Evolutionary conservation across 192 early-diverging fungal genomes (phyloP).

Genomic region (Coemansia nantahalensis): DNA sequence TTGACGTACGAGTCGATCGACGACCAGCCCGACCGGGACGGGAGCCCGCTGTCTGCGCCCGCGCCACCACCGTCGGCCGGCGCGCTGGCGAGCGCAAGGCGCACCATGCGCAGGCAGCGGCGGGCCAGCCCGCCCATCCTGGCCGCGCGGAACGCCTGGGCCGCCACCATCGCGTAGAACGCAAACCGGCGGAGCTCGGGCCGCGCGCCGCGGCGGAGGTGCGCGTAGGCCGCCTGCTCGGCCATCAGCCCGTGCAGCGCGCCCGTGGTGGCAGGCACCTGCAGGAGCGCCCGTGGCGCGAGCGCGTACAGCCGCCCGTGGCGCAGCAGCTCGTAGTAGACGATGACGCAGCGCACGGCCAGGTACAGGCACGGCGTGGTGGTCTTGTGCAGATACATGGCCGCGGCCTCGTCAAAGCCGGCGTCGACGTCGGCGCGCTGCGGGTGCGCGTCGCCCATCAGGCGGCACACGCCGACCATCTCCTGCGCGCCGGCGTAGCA

Average conservation of each 20-base stretch:
- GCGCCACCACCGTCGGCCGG: not conserved
- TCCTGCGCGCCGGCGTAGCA: conserved; percentile 80
- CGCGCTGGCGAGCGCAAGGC: conserved; percentile 11
- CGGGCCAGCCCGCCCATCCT: conserved; percentile 74
- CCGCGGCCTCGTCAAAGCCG: conserved; percentile 72
- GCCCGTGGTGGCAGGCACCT: conserved; percentile 43
- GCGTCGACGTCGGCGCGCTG: conserved; percentile 52
- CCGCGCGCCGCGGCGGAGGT: conserved; percentile 56
- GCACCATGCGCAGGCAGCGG: conserved; percentile 67
- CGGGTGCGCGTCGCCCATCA: conserved; percentile 63
- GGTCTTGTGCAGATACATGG: conserved; percentile 62
- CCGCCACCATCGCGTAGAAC: conserved; percentile 87
- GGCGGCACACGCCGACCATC: conserved; percentile 84
- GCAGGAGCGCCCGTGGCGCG: conserved; percentile 59
- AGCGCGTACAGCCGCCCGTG: conserved; percentile 65
- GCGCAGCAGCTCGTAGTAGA: conserved; percentile 83
- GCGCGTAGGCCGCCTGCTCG: conserved; percentile 89
- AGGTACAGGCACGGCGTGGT: conserved; percentile 57
- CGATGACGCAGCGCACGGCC: conserved; percentile 68
- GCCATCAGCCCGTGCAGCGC: conserved; percentile 74
- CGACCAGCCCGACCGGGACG: conserved; percentile 21
- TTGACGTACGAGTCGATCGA: conserved; percentile 84
- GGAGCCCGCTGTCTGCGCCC: not conserved
- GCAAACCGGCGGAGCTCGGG: conserved; percentile 83
- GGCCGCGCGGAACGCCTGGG: conserved; percentile 75